Evolutionary conservation across 2,329 filamentous ascomycete species (phyloP).

Genomic region (Colletotrichum sp.): DNA sequence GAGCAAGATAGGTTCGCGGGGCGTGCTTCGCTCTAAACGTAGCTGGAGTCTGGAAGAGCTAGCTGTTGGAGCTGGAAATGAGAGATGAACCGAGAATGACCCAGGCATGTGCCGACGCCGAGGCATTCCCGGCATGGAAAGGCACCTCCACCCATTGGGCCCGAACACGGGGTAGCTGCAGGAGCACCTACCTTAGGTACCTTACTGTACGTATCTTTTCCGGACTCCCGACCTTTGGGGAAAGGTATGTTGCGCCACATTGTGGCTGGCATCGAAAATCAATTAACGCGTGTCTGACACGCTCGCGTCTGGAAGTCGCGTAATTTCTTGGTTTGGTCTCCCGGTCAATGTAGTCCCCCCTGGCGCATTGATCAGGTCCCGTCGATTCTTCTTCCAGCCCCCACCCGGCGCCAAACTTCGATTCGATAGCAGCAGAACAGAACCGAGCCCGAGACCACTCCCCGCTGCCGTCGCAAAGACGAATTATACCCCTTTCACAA

Average conservation of each 20-base stretch:
- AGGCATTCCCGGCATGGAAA: conserved; percentile 19
- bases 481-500: neutral
- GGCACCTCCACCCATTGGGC: conserved; percentile 9
- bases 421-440: conserved; percentile 7
- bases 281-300: conserved; percentile 14
- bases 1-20: neutral
- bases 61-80: conserved; percentile 3
- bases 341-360: conserved; percentile 23
- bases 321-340: conserved; percentile 4
- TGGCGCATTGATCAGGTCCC: conserved; percentile 21
- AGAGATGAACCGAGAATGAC: conserved; percentile 11
- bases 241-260: neutral
- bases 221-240: neutral
- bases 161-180: conserved; percentile 14
- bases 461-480: neutral
- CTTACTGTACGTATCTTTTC: neutral
- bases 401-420: conserved; percentile 18
- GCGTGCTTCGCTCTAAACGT: neutral
- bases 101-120: conserved; percentile 34
- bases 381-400: conserved; percentile 26
- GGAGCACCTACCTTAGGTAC: neutral
- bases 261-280: neutral
- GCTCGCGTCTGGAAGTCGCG: conserved; percentile 23
- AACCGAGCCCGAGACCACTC: neutral
- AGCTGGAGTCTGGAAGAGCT: neutral